Percentiles rank a stretch among this genome's conserved stretches.
Evolutionary conservation across 305 asterid species (phyloP).

Genomic region (Andrographis paniculata): DNA sequence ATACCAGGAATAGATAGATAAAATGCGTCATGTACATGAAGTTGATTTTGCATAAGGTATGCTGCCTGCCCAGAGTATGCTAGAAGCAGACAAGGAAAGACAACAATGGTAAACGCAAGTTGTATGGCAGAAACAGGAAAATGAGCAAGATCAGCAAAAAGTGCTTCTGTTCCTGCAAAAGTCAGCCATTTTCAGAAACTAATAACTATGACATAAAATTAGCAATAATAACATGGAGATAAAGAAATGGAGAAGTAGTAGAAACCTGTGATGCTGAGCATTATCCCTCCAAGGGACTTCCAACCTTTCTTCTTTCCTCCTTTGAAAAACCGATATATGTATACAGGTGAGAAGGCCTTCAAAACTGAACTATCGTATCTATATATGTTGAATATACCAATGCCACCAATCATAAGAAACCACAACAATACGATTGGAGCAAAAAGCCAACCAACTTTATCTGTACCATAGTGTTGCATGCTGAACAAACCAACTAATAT

Average conservation of each 20-base stretch:
- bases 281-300: constrained; percentile 70
- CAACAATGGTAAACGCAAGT: background rate
- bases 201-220: background rate
- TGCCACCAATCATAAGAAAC: constrained; percentile 42
- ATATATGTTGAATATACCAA: constrained; percentile 51
- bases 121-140: background rate
- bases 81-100: background rate
- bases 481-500: constrained; percentile 44
- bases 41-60: background rate
- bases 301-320: constrained; percentile 34
- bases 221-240: background rate
- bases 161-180: background rate
- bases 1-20: background rate
- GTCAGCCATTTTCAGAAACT: background rate
- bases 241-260: background rate
- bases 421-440: constrained; percentile 59
- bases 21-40: background rate
- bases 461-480: constrained; percentile 67
- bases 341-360: constrained; percentile 57
- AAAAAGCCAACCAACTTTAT: constrained; percentile 63
- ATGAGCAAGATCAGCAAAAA: background rate
- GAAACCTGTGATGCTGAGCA: constrained; percentile 63
- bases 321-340: constrained; percentile 30
- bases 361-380: constrained; percentile 38
- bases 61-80: constrained; percentile 3